phyloP scores from a whole-genome alignment of 345 rosid species.

The Sisymbrium irio region DNA sequence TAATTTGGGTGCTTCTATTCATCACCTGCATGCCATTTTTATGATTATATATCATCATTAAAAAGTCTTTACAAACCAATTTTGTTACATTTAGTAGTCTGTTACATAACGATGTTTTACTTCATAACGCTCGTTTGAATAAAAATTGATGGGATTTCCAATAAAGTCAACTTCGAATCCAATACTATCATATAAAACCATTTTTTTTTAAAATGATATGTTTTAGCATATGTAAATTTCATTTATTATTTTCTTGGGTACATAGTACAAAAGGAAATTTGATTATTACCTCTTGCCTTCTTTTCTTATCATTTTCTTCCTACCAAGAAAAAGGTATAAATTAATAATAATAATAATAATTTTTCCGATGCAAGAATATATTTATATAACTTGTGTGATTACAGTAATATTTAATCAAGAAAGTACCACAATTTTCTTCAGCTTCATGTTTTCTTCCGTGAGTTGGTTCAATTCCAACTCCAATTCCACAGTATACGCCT shows the following conservation, averaged over 20 bases:
- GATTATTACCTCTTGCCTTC: constrained; percentile 54
- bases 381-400: background rate
- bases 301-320: constrained; percentile 56
- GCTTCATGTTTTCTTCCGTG: constrained; percentile 69
- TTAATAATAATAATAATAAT: background rate
- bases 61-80: background rate
- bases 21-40: constrained; percentile 34
- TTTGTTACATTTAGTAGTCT: background rate
- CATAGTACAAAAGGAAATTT: background rate
- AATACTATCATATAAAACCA: background rate
- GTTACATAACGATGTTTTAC: background rate
- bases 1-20: constrained; percentile 39
- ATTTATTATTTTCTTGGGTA: background rate
- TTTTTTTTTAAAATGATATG: background rate
- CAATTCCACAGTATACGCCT: constrained; percentile 93
- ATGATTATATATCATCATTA: background rate
- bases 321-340: constrained; percentile 11
- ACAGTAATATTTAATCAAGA: background rate
- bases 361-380: background rate
- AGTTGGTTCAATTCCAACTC: constrained; percentile 78
- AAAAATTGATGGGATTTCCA: background rate
- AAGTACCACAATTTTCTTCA: constrained; percentile 61
- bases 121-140: background rate
- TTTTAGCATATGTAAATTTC: background rate
- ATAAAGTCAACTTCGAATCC: background rate